These are phyloP conservation scores for Sclerotinia sclerotiorum DNA, from an alignment of 2,329 filamentous ascomycete genomes.

Conservation along the genomic window DNA sequence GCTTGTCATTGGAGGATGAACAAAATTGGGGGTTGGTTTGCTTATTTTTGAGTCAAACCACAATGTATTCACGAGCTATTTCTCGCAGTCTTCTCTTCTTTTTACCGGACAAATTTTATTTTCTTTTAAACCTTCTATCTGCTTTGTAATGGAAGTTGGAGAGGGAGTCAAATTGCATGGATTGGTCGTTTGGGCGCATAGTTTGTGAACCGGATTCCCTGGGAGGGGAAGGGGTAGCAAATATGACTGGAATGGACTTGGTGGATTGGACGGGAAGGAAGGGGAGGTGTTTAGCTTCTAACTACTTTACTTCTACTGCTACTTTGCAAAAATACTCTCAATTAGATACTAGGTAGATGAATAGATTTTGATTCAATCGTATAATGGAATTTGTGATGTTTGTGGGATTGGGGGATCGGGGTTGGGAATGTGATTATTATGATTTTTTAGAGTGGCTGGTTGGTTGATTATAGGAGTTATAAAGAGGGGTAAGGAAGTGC, in stretches of 20 bases:
- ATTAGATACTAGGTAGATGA: conserved; percentile 19
- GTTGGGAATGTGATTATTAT: too few species aligned
- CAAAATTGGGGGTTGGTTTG: conserved; percentile 26
- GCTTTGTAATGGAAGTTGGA: conserved; percentile 29
- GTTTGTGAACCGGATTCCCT: conserved; percentile 25
- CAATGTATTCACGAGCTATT: conserved; percentile 27
- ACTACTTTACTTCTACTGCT: conserved; percentile 1
- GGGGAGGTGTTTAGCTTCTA: background rate
- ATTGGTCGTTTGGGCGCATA: conserved; percentile 41
- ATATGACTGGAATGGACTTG: conserved; percentile 22
- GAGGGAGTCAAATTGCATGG: conserved; percentile 39
- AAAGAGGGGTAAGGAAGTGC: too few species aligned
- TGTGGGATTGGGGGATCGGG: background rate
- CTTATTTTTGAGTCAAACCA: conserved; percentile 31
- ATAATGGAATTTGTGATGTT: background rate
- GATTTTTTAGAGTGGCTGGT: too few species aligned
- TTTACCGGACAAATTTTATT: conserved; percentile 8
- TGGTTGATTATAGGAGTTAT: too few species aligned
- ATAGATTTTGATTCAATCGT: conserved; percentile 1
- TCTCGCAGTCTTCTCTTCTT: conserved; percentile 23
- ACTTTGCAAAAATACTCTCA: conserved; percentile 7
- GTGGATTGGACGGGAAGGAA: background rate
- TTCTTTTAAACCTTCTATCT: conserved; percentile 14
- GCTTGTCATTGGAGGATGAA: conserved; percentile 24
- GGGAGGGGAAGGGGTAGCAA: conserved; percentile 6